A percentile compares a stretch with the other conserved stretches of the same genome.
These are phyloP conservation scores for Pyrus betulifolia DNA, from an alignment of 306 rosid genomes.

Conservation along the genomic window DNA sequence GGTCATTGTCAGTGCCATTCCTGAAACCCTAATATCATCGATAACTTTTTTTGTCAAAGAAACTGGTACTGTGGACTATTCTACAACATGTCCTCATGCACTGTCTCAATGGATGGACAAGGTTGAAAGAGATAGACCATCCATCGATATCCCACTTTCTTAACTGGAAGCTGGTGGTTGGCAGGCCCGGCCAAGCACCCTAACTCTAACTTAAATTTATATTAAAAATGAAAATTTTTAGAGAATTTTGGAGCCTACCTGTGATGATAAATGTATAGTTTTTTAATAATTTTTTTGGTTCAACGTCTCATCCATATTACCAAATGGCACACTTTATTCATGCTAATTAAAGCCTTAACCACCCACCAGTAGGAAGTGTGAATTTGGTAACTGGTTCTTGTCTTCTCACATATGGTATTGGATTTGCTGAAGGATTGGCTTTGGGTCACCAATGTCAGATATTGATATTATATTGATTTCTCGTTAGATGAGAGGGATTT, in stretches of 20 bases:
- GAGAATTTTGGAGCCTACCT: not conserved
- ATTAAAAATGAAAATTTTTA: not conserved
- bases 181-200: not conserved
- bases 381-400: not conserved
- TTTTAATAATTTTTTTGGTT: not conserved
- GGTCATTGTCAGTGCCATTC: not conserved
- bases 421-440: not conserved
- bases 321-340: constrained; percentile 3
- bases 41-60: not conserved
- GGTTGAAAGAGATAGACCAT: constrained; percentile 7
- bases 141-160: not conserved
- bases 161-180: not conserved
- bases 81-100: constrained; percentile 7
- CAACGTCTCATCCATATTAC: constrained; percentile 7
- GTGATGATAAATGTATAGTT: not conserved
- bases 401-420: too few species aligned
- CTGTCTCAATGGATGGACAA: not conserved
- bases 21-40: not conserved
- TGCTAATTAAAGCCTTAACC: not conserved
- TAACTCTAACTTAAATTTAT: not conserved
- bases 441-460: too few species aligned
- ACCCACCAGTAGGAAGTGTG: not conserved
- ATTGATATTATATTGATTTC: too few species aligned
- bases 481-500: too few species aligned
- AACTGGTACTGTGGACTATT: constrained; percentile 14